Evolutionary conservation across 176 grass and related monocot species (phyloP).

Genomic region (Bothriochloa decipiens): DNA sequence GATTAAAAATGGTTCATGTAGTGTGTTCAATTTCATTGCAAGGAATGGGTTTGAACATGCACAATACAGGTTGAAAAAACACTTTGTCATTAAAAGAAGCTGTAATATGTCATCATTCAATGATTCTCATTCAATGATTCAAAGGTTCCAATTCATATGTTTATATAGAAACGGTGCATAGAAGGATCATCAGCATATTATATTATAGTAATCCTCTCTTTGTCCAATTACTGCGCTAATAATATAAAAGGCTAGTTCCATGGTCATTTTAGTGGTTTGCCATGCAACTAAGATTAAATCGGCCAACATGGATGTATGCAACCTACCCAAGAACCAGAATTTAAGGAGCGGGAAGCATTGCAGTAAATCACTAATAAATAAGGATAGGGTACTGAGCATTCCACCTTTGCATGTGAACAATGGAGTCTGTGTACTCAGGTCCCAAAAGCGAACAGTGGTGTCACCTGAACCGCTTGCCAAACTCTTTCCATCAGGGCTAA

Average conservation of each 20-base stretch:
- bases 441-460: slow-evolving; percentile 89
- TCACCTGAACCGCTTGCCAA: slow-evolving; percentile 96
- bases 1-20: not conserved
- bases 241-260: slow-evolving; percentile 1
- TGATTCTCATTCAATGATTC: slow-evolving; percentile 29
- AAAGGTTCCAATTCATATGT: slow-evolving; percentile 14
- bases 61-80: not conserved
- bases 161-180: not conserved
- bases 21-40: not conserved
- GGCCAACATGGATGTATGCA: not conserved
- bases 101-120: not conserved
- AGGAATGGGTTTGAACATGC: not conserved
- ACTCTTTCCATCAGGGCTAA: slow-evolving; percentile 78
- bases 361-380: not conserved
- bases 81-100: not conserved
- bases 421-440: slow-evolving; percentile 88
- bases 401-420: slow-evolving; percentile 88
- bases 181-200: slow-evolving; percentile 1
- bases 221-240: not conserved
- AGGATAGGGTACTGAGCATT: slow-evolving; percentile 22
- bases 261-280: not conserved
- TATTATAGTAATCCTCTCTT: not conserved
- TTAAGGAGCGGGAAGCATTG: not conserved
- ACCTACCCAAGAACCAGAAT: not conserved
- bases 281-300: not conserved